Evolutionary conservation across 495 filamentous ascomycete species (phyloP).

Genomic region (Aspergillus asperescens): DNA sequence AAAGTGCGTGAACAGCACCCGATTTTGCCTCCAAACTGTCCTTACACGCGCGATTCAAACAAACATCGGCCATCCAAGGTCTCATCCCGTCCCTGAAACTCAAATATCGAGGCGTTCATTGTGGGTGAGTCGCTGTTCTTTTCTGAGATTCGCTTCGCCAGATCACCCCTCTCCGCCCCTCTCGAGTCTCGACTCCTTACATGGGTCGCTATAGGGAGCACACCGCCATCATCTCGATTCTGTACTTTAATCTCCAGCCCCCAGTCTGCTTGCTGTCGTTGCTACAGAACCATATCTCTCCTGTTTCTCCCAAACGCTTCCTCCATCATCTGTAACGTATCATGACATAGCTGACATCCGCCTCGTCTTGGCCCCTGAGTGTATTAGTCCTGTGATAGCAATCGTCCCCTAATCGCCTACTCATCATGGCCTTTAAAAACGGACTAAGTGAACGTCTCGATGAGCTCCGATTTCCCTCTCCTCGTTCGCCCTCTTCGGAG

Average conservation of each 20-base stretch:
- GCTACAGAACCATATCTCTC: conserved; percentile 5
- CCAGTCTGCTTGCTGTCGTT: conserved; percentile 11
- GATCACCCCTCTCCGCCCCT: conserved; percentile 43
- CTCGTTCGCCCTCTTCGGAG: conserved; percentile 67
- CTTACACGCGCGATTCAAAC: conserved; percentile 14
- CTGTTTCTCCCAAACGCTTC: background rate
- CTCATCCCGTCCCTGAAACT: conserved; percentile 20
- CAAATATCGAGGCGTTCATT: conserved; percentile 42
- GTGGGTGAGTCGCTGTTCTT: conserved; percentile 32
- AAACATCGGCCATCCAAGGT: conserved; percentile 6
- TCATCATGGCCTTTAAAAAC: conserved; percentile 61
- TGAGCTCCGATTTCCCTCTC: conserved; percentile 72
- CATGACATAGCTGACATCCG: conserved; percentile 21
- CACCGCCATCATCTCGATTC: conserved; percentile 31
- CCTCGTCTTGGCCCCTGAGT: conserved; percentile 22
- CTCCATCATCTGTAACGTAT: conserved; percentile 1
- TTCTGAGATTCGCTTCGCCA: conserved; percentile 33
- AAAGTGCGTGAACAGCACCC: conserved; percentile 12
- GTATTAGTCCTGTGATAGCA: conserved; percentile 32
- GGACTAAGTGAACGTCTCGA: conserved; percentile 62
- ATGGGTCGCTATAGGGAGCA: conserved; percentile 26
- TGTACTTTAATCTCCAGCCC: conserved; percentile 16
- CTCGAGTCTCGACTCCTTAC: conserved; percentile 39
- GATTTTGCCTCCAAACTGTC: conserved; percentile 24
- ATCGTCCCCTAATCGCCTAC: conserved; percentile 17